A percentile compares a stretch with the other conserved stretches of the same genome.
Conservation (phyloP, 2,329 filamentous ascomycete species). For the Orbilia oligospora region DNA sequence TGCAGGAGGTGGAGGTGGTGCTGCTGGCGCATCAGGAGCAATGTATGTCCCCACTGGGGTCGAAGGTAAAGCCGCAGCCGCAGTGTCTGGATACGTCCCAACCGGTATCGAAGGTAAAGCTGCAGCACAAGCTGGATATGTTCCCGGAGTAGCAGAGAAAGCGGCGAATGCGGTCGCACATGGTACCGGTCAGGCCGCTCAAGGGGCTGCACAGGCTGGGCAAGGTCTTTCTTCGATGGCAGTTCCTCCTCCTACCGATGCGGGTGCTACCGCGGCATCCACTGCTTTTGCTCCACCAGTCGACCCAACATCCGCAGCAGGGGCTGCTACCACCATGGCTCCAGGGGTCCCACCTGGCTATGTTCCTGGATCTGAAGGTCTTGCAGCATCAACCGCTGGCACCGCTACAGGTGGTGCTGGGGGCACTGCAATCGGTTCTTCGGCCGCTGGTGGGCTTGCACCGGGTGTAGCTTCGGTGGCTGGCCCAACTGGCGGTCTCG, state of each 20-base stretch:
- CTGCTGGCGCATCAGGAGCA: constrained; percentile 43
- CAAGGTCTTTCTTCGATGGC: constrained; percentile 42
- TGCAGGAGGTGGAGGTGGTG: constrained; percentile 40
- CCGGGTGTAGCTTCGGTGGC: constrained; percentile 12
- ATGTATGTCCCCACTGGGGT: constrained; percentile 57
- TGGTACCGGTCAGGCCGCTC: constrained; percentile 30
- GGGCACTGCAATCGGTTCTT: not conserved
- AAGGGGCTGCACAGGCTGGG: constrained; percentile 50
- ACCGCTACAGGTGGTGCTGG: not conserved
- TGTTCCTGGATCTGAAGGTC: constrained; percentile 33
- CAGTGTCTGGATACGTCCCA: constrained; percentile 33
- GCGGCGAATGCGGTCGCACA: constrained; percentile 20
- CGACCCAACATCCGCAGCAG: constrained; percentile 32
- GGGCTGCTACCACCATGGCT: constrained; percentile 8
- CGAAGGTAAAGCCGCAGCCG: constrained; percentile 53
- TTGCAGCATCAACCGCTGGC: constrained; percentile 6
- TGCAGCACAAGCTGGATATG: constrained; percentile 10
- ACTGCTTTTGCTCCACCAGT: constrained; percentile 24
- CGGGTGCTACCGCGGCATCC: constrained; percentile 30
- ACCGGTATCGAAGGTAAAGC: constrained; percentile 39
- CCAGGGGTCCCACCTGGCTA: constrained; percentile 21
- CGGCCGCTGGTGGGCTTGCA: constrained; percentile 3
- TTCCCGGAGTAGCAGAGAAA: constrained; percentile 31
- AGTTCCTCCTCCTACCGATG: constrained; percentile 42
- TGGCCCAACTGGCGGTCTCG: constrained; percentile 3